Conservation (phyloP, 139 green algal genomes). For the Monoraphidium neglectum region DNA sequence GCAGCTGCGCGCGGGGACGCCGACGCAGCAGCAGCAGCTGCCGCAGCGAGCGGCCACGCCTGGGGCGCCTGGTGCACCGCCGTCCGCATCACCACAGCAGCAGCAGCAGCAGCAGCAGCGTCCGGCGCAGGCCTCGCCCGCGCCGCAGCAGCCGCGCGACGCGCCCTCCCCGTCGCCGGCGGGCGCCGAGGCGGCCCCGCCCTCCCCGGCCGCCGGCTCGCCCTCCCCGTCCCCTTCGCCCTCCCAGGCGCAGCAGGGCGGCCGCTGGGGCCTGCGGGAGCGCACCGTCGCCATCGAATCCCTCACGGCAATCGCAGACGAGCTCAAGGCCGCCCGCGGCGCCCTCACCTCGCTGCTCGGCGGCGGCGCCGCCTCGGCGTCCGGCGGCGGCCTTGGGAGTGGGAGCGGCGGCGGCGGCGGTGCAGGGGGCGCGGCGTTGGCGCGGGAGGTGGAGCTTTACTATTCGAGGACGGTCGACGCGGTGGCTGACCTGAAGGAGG, state of each 20-base stretch:
- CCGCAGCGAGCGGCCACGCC: neutral
- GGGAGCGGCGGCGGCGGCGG: too few relatives aligned
- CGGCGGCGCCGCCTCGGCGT: too few relatives aligned
- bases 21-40: neutral
- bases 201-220: too few relatives aligned
- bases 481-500: constrained; percentile 37
- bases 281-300: constrained; percentile 45
- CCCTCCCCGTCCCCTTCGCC: too few relatives aligned
- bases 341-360: neutral
- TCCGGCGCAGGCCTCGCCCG: neutral
- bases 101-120: neutral
- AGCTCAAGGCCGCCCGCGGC: constrained; percentile 20
- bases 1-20: neutral
- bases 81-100: neutral
- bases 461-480: constrained; percentile 44
- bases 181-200: too few relatives aligned
- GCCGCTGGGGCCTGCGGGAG: constrained; percentile 24
- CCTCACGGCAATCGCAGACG: constrained; percentile 26
- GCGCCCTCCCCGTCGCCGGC: too few relatives aligned
- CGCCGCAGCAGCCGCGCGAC: too few relatives aligned
- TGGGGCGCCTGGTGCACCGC: neutral
- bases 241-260: too few relatives aligned
- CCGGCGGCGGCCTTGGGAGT: too few relatives aligned
- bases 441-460: constrained; percentile 41
- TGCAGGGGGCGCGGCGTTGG: constrained; percentile 1